Evolutionary conservation across 257 asterid genomes (phyloP), one percentile per base, ranked within the genome.

Genomic region (Scutellaria barbata): DNA sequence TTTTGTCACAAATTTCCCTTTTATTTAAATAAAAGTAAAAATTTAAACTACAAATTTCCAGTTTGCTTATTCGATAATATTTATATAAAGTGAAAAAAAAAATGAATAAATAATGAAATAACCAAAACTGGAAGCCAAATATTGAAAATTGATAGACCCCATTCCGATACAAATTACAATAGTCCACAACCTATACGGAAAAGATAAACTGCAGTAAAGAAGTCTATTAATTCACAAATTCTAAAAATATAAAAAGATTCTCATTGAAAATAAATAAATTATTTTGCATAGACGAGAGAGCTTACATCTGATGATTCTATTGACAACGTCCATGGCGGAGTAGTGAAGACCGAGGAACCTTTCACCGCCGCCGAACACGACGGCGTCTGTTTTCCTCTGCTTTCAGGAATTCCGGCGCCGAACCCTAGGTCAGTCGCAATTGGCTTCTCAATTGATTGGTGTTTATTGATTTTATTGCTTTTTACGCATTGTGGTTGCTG

Each of bases 381-480:
- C 77, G 70, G 1, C 73, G 80, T 37, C 17, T 77, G 42, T 35
- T 12, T 11, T 33, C 71, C 33, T 69, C 56, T 56, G 11, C 57
- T 42, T 41, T 39, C 74, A 48, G 30, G 45, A 40, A 68, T 68
- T 76, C 72, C 63, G 72, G 50, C 71, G 72, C 76, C 72, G 69
- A 63, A 82, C 83, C 93, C 92, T 87, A 84, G 89, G 94, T 85
- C 16, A 37, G 82, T 67, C 5, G 10, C 30, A 7, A 25, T 17
- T 18, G 53, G 70, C 63, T n/a, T 11, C 61, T 17, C 52, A 57
- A 41, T 51, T 47, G 68, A 33, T 33, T n/a, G 39, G 47, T 51
- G 25, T 55, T 55, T 22, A 54, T 52, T 47, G 45, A 46, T 59
- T 52, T 46, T 66, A 1, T 48, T 30, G 20, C 69, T 35, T 0